Evolutionary conservation across 2,329 filamentous ascomycete genomes (phyloP), one percentile per base, ranked within the genome.

Genomic region (Fusarium sp.): DNA sequence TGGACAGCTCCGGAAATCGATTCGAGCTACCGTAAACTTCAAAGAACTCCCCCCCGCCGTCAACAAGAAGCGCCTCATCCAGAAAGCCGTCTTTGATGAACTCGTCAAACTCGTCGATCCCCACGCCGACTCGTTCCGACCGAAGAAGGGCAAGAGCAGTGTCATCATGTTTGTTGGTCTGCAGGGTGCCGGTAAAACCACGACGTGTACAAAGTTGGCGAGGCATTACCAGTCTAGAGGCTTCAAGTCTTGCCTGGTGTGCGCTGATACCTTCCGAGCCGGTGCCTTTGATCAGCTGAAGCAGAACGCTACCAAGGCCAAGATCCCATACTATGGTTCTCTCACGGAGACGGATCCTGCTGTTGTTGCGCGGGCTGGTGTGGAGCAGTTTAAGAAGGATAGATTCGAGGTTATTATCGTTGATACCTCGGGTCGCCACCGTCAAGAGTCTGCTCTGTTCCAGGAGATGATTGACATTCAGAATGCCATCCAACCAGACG

Each of bases 131-230:
- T 93, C 96, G 0, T 99, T 98, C 88, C 97, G 97, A 83, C 95
- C 96, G 25, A 98, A 97, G 86, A 99, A 98, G 86, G 95, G 95
- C 75, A 97, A 95, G 82, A 88, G 93, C 73, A 99, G 98, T 83
- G 94, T 99, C 81, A 98, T 99, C 84, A 99, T 99, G 97, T 98
- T 99, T 82, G 97, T 99, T 73, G 97, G 97, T 85, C 88, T 99
- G 58, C 97, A 99, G 84, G 97, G 97, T 87, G 95, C 96, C 6
- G 97, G 97, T 83, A 99, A 99, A 85, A 99, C 97, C 27, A 99
- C 97, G 2, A 97, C 96, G 14, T 98, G 97, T 89, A 99, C 97
- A 45, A 99, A 99, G 85, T 88, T 99, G 73, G 97, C 97, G 20
- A 88, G 95, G 68, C 96, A 97, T 88, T 99, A 99, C 84, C 94